Evolutionary conservation across 2,329 filamentous ascomycete genomes (phyloP).

Genomic region (Alternaria atra): DNA sequence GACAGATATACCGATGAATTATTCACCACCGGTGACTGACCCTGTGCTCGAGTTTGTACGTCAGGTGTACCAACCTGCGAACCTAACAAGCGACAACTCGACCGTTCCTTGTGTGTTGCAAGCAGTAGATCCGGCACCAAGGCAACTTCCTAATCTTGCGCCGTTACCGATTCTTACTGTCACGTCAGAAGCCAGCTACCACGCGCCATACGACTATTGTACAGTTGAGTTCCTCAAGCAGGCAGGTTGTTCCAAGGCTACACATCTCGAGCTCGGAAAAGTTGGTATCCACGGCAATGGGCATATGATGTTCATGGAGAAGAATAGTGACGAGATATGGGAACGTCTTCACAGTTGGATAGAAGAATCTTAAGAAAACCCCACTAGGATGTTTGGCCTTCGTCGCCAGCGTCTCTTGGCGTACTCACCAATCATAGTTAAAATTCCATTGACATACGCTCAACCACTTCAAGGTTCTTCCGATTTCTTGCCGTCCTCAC

Average conservation of each 20-base stretch:
- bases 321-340: slow-evolving; percentile 6
- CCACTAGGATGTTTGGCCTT: not conserved
- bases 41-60: not conserved
- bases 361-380: not conserved
- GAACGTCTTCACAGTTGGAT: slow-evolving; percentile 8
- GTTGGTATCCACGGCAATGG: slow-evolving; percentile 8
- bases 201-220: slow-evolving; percentile 62
- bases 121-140: slow-evolving; percentile 38
- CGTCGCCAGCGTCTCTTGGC: not conserved
- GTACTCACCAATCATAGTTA: not conserved
- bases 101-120: slow-evolving; percentile 42
- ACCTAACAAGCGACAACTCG: slow-evolving; percentile 4
- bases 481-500: not conserved
- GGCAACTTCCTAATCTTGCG: slow-evolving; percentile 58
- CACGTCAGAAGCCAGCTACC: slow-evolving; percentile 56
- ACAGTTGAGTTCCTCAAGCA: slow-evolving; percentile 62
- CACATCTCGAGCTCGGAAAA: slow-evolving; percentile 17
- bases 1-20: slow-evolving; percentile 7
- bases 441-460: not conserved
- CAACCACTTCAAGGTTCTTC: not conserved
- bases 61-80: not conserved
- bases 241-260: slow-evolving; percentile 20
- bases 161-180: slow-evolving; percentile 60
- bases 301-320: slow-evolving; percentile 11
- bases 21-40: not conserved